Evolutionary conservation across 2,329 filamentous ascomycete species (phyloP), one percentile per base, ranked within the genome.

Genomic region (Xylaria sp.): DNA sequence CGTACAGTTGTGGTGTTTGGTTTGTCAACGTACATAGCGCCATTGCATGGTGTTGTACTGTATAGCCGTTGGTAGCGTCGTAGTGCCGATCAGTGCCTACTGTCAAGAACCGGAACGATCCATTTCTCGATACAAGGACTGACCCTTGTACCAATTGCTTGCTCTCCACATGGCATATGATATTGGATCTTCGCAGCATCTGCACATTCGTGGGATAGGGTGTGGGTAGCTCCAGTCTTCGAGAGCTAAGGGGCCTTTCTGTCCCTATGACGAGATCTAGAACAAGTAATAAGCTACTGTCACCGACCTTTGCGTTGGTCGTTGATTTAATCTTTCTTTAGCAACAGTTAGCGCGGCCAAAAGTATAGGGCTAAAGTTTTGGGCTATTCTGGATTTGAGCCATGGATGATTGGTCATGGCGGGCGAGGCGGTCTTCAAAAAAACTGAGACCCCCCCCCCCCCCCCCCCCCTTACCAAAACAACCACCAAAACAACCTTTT

Each of bases 261-360:
- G 13, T 58, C 15, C 4, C 15, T 28, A 10, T 31, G 12, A 39
- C 39, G 12, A 1, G 28, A 6, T 28, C 28, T 28, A 25, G 15
- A 20, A 31, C 56, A 20, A 10, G 46, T 23, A 20, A 58, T 46
- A 25, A n/a, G 8, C 18, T 41, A 28, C 31, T 44, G 10, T 56
- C 41, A 51, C 23, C 20, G 15, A 51, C 8, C 34, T 41, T 50
- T 55, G 23, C 7, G 18, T 59, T 34, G 12, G 48, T 55, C 56
- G 60, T 64, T 60, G 31, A 55, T 41, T 59, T 59, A 59, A 55
- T 55, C 18, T 39, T 63, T 51, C 28, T 54, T 67, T 63, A 56
- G 41, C 8, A n/a, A 39, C 20, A 23, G 51, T 62, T 57, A 37
- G 54, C 54, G 25, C 34, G 5, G 3, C 12, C 46, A 9, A 41